Percentiles rank a stretch among this genome's conserved stretches.
These are phyloP conservation scores for Calonectria hongkongensis DNA, from an alignment of 2,329 filamentous ascomycete species.

Conservation along the genomic window DNA sequence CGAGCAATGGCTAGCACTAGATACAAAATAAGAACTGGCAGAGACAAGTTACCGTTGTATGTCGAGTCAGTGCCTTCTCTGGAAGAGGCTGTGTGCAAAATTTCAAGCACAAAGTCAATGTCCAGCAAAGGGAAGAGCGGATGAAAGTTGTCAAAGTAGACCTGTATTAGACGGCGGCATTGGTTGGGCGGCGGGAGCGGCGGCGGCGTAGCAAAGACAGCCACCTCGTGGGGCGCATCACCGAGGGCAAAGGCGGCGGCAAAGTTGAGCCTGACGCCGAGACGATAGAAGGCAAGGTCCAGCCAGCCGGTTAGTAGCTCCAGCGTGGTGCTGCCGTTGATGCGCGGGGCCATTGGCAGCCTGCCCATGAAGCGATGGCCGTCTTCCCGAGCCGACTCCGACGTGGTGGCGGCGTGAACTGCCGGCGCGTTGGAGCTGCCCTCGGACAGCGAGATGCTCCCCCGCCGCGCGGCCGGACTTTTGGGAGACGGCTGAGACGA, in stretches of 20 bases:
- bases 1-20: background rate
- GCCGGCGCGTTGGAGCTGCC: background rate
- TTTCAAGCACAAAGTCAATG: background rate
- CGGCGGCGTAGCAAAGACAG: background rate
- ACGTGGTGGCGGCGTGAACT: background rate
- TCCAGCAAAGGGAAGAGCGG: background rate
- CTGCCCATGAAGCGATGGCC: background rate
- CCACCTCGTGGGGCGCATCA: background rate
- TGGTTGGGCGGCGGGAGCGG: background rate
- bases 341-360: background rate
- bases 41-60: background rate
- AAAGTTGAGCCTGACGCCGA: background rate
- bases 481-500: background rate
- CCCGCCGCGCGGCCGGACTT: background rate
- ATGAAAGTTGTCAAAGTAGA: constrained; percentile 9
- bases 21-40: background rate
- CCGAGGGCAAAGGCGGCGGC: background rate
- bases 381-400: background rate
- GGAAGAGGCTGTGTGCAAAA: background rate
- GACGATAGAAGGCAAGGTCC: constrained; percentile 10
- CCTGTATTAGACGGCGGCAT: background rate
- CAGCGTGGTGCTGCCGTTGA: background rate
- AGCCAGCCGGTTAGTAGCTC: constrained; percentile 1
- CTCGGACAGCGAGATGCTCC: background rate
- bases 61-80: background rate